Evolutionary conservation across 129 eudicot genomes (phyloP).

Genomic region (Pseudognaphalium luteoalbum): DNA sequence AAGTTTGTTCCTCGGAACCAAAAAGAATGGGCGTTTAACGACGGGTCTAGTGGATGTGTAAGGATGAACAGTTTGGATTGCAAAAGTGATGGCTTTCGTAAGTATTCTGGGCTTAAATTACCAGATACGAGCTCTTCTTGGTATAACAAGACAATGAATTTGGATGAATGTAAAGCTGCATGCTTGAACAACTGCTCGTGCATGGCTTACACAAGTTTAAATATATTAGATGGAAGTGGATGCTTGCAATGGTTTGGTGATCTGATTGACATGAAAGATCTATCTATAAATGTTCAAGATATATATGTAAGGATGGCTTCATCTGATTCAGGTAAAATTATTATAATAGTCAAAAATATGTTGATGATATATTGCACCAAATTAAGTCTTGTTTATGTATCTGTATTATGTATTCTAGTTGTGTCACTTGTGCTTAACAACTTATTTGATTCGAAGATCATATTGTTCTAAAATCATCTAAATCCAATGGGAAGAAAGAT

Average conservation of each 20-base stretch:
- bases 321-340: conserved; percentile 27
- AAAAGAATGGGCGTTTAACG: neutral
- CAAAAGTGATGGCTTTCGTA: conserved; percentile 24
- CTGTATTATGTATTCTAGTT: neutral
- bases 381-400: neutral
- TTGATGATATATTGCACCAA: neutral
- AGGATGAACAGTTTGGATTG: conserved; percentile 9
- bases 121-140: conserved; percentile 34
- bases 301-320: conserved; percentile 32
- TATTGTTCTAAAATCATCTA: neutral
- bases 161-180: conserved; percentile 30
- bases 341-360: neutral
- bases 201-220: conserved; percentile 36
- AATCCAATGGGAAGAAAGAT: neutral
- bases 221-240: conserved; percentile 26
- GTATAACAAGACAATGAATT: conserved; percentile 30
- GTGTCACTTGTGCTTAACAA: neutral
- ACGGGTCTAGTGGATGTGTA: neutral
- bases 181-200: conserved; percentile 37
- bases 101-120: conserved; percentile 29
- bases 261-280: conserved; percentile 31
- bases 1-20: neutral
- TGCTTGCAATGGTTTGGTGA: conserved; percentile 42
- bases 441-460: neutral
- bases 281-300: conserved; percentile 21